Evolutionary conservation across 2,329 filamentous ascomycete species (phyloP).

Genomic region (Trichoderma oligosporum): DNA sequence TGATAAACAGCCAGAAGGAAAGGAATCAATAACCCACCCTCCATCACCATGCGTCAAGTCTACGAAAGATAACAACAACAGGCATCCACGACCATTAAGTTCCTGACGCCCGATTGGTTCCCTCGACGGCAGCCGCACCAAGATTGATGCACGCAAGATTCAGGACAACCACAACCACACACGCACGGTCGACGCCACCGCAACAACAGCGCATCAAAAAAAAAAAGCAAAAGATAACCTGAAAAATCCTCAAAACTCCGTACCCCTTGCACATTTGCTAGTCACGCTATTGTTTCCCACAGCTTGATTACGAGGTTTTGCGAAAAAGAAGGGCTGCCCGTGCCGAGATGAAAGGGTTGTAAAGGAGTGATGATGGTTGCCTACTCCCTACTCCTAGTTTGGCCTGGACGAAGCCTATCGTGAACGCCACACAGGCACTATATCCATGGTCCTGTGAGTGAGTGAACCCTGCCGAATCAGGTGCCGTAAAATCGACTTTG

Average conservation of each 20-base stretch:
- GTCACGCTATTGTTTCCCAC: not conserved
- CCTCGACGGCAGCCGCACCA: not conserved
- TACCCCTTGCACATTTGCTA: conserved; percentile 1
- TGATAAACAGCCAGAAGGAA: not conserved
- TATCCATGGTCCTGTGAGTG: not conserved
- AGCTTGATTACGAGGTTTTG: not conserved
- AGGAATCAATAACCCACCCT: not conserved
- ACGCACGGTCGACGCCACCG: conserved; percentile 13
- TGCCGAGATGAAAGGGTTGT: not conserved
- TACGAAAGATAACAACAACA: conserved; percentile 7
- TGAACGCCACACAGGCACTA: not conserved
- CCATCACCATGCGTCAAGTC: conserved; percentile 1
- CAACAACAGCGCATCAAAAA: conserved; percentile 14
- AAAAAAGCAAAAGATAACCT: not conserved
- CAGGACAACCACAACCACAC: conserved; percentile 9
- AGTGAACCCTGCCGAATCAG: conserved; percentile 9
- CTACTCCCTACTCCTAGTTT: not conserved
- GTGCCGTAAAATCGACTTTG: not conserved
- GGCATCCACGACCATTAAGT: not conserved
- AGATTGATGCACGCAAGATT: conserved; percentile 9
- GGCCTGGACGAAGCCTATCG: conserved; percentile 1
- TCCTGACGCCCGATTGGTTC: conserved; percentile 11
- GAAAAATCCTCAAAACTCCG: not conserved
- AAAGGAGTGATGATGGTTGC: not conserved
- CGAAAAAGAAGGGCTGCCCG: not conserved